A percentile compares a stretch with the other conserved stretches of the same genome.
Conservation (phyloP, 805 yeast species). For the Ogataea dorogensis region DNA sequence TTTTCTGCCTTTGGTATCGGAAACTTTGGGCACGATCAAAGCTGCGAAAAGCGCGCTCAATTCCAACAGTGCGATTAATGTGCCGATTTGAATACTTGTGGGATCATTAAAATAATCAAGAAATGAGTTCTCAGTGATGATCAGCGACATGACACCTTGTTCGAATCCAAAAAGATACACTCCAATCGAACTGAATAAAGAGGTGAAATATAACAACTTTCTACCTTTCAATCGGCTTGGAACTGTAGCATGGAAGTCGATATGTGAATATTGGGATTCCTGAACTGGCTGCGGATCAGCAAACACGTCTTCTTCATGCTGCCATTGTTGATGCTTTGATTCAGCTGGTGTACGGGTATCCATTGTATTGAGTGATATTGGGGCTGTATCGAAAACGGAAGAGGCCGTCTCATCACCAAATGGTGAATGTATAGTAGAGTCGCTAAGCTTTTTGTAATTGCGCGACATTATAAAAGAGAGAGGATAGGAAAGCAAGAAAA, state of each 20-base stretch:
- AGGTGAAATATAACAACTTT: constrained; percentile 27
- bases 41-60: constrained; percentile 79
- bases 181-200: constrained; percentile 28
- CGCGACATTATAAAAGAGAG: constrained; percentile 13
- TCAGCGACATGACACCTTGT: constrained; percentile 78
- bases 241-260: constrained; percentile 22
- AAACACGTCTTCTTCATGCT: constrained; percentile 17
- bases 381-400: constrained; percentile 13
- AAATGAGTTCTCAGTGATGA: constrained; percentile 70
- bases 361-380: constrained; percentile 10
- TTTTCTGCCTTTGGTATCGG: constrained; percentile 78
- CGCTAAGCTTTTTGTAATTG: constrained; percentile 16
- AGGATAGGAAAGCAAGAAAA: background rate
- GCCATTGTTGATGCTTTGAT: constrained; percentile 13
- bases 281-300: constrained; percentile 5
- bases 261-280: constrained; percentile 16
- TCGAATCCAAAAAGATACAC: constrained; percentile 67
- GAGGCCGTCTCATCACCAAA: constrained; percentile 16
- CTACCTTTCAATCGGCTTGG: constrained; percentile 24
- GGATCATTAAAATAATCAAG: constrained; percentile 68
- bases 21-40: constrained; percentile 67
- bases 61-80: constrained; percentile 82
- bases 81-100: constrained; percentile 66
- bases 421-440: constrained; percentile 9
- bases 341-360: constrained; percentile 5